These are phyloP conservation scores for Cyanidium caldarium DNA, from an alignment of 23 red algal genomes.

Conservation along the genomic window DNA sequence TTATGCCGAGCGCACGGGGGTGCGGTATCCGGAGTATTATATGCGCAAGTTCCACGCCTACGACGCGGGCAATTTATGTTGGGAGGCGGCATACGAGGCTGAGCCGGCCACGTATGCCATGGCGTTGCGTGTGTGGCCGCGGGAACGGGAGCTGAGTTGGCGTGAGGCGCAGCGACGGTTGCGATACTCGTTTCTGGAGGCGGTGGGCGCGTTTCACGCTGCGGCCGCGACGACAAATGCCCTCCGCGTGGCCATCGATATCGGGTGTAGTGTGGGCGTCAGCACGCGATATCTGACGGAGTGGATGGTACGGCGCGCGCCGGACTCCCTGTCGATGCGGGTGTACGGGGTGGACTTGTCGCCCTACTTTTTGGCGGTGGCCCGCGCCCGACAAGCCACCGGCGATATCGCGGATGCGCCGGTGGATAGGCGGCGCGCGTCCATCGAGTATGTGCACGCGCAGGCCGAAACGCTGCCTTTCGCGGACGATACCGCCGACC, in stretches of 20 bases:
- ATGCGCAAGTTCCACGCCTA: slow-evolving; percentile 41
- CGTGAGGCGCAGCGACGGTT: slow-evolving; percentile 1
- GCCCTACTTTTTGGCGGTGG: slow-evolving; percentile 31
- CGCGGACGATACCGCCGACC: slow-evolving; percentile 6
- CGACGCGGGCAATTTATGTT: slow-evolving; percentile 36
- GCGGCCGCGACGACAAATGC: not conserved
- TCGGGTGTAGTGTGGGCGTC: slow-evolving; percentile 37
- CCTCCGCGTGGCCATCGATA: slow-evolving; percentile 18
- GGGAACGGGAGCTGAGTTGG: slow-evolving; percentile 1
- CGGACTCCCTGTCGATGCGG: not conserved
- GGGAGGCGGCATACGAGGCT: slow-evolving; percentile 36
- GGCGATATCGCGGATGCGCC: not conserved
- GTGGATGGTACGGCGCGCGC: not conserved
- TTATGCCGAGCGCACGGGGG: not conserved
- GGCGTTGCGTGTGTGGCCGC: slow-evolving; percentile 3
- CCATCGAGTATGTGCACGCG: slow-evolving; percentile 28
- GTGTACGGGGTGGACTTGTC: slow-evolving; percentile 30
- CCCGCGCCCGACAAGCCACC: not conserved
- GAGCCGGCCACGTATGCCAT: slow-evolving; percentile 22
- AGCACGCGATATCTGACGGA: slow-evolving; percentile 7
- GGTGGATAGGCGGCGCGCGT: not conserved
- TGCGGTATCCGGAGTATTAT: slow-evolving; percentile 31
- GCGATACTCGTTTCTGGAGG: not conserved
- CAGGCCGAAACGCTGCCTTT: slow-evolving; percentile 17
- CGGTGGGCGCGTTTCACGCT: not conserved